These are phyloP conservation scores for Centella asiatica DNA, from an alignment of 129 eudicot genomes.

Conservation along the genomic window DNA sequence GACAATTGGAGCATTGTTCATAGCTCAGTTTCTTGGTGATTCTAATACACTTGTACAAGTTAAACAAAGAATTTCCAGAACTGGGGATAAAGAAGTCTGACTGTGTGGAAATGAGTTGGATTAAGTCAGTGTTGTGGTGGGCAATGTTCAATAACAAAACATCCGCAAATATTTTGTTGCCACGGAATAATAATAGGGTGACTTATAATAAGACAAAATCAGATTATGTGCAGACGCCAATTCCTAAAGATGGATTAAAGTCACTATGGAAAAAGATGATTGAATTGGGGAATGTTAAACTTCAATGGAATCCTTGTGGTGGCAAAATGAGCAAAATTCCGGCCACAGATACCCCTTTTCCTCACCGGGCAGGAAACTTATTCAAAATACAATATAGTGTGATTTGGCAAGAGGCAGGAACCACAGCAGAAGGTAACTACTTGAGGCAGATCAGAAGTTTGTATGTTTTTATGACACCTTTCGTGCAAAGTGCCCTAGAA, in stretches of 20 bases:
- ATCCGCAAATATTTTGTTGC: neutral
- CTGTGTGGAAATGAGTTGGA: conserved; percentile 28
- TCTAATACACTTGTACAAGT: conserved; percentile 15
- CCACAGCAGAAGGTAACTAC: conserved; percentile 10
- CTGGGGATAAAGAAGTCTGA: conserved; percentile 22
- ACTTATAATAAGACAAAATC: conserved; percentile 22
- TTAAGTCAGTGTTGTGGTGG: conserved; percentile 24
- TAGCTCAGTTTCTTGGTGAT: conserved; percentile 30
- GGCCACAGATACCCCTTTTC: conserved; percentile 23
- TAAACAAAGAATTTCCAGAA: conserved; percentile 16
- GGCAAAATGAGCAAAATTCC: conserved; percentile 35
- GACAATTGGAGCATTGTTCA: conserved; percentile 14
- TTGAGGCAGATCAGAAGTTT: conserved; percentile 20
- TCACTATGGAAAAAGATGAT: neutral
- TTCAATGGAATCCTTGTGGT: conserved; percentile 34
- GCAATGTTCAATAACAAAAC: conserved; percentile 18
- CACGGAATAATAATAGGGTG: neutral
- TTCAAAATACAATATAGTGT: conserved; percentile 41
- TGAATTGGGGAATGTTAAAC: conserved; percentile 15
- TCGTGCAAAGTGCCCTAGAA: conserved; percentile 37
- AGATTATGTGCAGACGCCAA: conserved; percentile 33
- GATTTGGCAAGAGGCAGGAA: conserved; percentile 24
- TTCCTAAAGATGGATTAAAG: conserved; percentile 15
- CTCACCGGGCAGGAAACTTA: conserved; percentile 35
- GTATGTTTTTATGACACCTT: conserved; percentile 29